Percentiles rank a stretch among this genome's conserved stretches.
Evolutionary conservation across 2,329 filamentous ascomycete genomes (phyloP).

Genomic region (Cercospora zeina): DNA sequence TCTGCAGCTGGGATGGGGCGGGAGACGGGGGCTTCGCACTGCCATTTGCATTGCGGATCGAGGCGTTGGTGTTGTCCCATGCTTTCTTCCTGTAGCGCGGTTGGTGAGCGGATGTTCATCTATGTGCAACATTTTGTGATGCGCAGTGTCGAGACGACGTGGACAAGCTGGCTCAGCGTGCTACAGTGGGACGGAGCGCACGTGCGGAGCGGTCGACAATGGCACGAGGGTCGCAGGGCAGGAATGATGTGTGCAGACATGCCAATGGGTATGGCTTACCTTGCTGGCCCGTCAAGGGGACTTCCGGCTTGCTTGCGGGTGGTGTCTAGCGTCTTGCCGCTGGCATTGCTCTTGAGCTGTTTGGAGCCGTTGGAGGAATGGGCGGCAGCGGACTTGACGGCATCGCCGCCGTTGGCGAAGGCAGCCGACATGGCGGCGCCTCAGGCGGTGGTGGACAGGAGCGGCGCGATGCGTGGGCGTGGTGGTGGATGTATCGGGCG

Average conservation of each 20-base stretch:
- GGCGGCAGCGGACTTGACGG: constrained; percentile 24
- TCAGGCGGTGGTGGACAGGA: constrained; percentile 21
- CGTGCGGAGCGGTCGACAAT: constrained; percentile 11
- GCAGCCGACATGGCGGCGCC: constrained; percentile 35
- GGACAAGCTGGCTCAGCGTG: constrained; percentile 16
- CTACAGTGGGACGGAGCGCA: constrained; percentile 11
- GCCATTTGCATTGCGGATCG: constrained; percentile 52
- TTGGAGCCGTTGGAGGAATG: constrained; percentile 26
- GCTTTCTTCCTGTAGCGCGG: constrained; percentile 13
- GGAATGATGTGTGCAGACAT: constrained; percentile 4
- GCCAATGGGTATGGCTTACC: constrained; percentile 48
- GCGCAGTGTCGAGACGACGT: neutral
- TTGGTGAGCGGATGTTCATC: constrained; percentile 2
- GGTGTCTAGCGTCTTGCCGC: constrained; percentile 54
- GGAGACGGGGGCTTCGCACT: constrained; percentile 42
- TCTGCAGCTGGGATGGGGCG: constrained; percentile 35
- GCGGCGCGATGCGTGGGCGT: constrained; percentile 19
- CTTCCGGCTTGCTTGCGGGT: constrained; percentile 58
- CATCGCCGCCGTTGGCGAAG: constrained; percentile 35
- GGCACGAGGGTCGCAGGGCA: neutral
- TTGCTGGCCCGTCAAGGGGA: constrained; percentile 56
- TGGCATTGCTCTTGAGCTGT: constrained; percentile 54
- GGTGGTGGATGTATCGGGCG: constrained; percentile 1
- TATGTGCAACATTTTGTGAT: neutral
- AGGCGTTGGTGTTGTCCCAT: constrained; percentile 17